phyloP scores from a whole-genome alignment of 1,284 basidiomycete species.

The Heimioporus retisporus region DNA sequence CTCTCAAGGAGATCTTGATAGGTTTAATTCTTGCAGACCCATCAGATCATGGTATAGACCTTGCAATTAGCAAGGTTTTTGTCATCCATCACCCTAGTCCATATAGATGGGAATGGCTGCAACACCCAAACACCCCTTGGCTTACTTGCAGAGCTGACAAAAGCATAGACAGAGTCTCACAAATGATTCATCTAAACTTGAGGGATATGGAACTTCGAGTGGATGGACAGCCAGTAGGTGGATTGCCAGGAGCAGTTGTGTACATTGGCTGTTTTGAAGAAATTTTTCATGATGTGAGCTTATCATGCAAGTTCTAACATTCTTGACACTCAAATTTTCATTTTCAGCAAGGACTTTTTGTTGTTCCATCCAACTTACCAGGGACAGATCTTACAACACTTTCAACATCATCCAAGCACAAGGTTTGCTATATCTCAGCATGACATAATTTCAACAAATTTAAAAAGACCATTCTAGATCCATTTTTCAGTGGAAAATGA shows the following conservation, averaged over 20 bases:
- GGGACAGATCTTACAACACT: slow-evolving; percentile 48
- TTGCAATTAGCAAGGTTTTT: slow-evolving; percentile 37
- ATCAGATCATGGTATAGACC: slow-evolving; percentile 39
- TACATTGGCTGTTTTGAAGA: slow-evolving; percentile 35
- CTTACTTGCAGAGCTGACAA: not conserved
- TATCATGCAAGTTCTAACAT: not conserved
- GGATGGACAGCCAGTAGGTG: slow-evolving; percentile 48
- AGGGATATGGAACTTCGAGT: slow-evolving; percentile 1
- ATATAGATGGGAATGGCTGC: not conserved
- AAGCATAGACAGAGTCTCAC: not conserved
- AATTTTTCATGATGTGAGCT: slow-evolving; percentile 35
- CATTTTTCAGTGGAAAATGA: no score
- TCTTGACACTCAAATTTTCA: not conserved
- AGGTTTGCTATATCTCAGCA: slow-evolving; percentile 20
- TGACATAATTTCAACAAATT: no score
- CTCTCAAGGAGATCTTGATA: no score
- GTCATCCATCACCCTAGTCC: slow-evolving; percentile 1
- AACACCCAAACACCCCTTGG: slow-evolving; percentile 2
- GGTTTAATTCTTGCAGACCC: no score
- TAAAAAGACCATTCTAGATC: no score
- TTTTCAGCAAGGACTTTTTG: slow-evolving; percentile 44
- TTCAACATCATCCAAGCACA: slow-evolving; percentile 17
- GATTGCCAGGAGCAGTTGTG: slow-evolving; percentile 46
- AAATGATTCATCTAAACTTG: slow-evolving; percentile 11
- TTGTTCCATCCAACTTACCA: slow-evolving; percentile 44